Evolutionary conservation across 2,329 filamentous ascomycete genomes (phyloP).

Genomic region (Talaromyces sp.): DNA sequence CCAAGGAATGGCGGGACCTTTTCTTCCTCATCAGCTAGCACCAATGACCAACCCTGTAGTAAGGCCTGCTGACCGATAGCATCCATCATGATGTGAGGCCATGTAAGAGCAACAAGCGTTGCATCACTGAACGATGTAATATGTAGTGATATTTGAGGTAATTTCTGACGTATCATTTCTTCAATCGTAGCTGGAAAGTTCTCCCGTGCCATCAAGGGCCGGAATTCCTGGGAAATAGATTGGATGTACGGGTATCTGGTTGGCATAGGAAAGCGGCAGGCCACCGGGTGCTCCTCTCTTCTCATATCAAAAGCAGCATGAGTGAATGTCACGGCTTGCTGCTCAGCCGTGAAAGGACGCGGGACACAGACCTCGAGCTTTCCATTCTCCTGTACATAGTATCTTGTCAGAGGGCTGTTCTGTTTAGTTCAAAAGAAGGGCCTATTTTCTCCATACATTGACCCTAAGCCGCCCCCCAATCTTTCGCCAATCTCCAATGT

Average conservation of each 20-base stretch:
- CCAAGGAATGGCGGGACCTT: constrained; percentile 9
- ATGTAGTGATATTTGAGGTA: constrained; percentile 13
- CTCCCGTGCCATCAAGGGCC: constrained; percentile 9
- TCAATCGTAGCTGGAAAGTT: constrained; percentile 10
- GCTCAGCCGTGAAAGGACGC: neutral
- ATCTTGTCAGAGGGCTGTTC: neutral
- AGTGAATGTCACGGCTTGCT: constrained; percentile 11
- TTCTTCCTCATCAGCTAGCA: constrained; percentile 8
- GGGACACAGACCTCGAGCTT: constrained; percentile 9
- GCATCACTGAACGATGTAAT: constrained; percentile 16
- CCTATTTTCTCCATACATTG: constrained; percentile 34
- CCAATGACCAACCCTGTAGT: constrained; percentile 9
- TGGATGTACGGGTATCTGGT: constrained; percentile 11
- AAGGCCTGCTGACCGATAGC: constrained; percentile 9
- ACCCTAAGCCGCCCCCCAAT: constrained; percentile 49
- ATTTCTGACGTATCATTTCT: constrained; percentile 3
- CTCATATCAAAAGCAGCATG: constrained; percentile 9
- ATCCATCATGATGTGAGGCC: constrained; percentile 19
- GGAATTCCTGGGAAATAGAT: constrained; percentile 5
- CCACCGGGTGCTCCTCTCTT: constrained; percentile 12
- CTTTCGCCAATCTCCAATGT: constrained; percentile 51
- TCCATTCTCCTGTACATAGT: constrained; percentile 5
- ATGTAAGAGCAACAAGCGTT: constrained; percentile 13
- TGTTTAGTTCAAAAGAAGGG: neutral
- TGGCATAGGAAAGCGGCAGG: constrained; percentile 2